Base-by-base conservation (phyloP, 176 grass and related monocot genomes). In the Tillandsia leiboldiana region DNA sequence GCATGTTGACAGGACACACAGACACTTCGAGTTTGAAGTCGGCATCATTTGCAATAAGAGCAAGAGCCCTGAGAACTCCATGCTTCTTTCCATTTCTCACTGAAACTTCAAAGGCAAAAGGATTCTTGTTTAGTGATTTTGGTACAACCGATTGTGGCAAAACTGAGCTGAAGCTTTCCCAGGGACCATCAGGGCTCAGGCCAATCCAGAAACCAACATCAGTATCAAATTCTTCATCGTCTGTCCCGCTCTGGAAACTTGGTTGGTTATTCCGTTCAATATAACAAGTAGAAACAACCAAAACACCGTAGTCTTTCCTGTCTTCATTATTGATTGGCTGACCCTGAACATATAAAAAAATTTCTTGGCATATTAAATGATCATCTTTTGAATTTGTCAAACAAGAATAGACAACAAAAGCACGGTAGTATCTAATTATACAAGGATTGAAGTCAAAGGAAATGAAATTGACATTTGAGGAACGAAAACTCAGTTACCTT, bases 21-120 rank as follows among this genome's bases (percentile, higher is more conserved):
- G 89, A 92, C 65, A 97, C 76, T 87, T 97, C 89, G 69, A 97
- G 86, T 72, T 90, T 90, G 69, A 90, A 62, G 71, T 92, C 81
- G 67, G 86, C 53, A 87, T 87, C 93, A 79, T 97, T 97, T 47
- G 77, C 78, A 70, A 92, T 72, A 71, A 90, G 51, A 50, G 81
- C 89, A 77, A 97, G 93, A 78, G 86, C 79, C 75, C 93, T 92
- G 72, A 97, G 83, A 58, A 81, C 83, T 57, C 82, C 89, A 87
- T 83, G 79, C 69, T 87, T 97, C 86, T 78, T 90, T 49, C 84
- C 84, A 79, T 97, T 89, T 68, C 68, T 82, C 89, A 97, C 83
- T 59, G 77, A 81, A 79, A 92, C 84, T 66, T 97, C 93, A 76
- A 97, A 90, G 70, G 86, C 93, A 56, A 97, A 85, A 78, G 81